Evolutionary conservation across 2,329 filamentous ascomycete genomes (phyloP).

Genomic region (Ophiostoma sp.): DNA sequence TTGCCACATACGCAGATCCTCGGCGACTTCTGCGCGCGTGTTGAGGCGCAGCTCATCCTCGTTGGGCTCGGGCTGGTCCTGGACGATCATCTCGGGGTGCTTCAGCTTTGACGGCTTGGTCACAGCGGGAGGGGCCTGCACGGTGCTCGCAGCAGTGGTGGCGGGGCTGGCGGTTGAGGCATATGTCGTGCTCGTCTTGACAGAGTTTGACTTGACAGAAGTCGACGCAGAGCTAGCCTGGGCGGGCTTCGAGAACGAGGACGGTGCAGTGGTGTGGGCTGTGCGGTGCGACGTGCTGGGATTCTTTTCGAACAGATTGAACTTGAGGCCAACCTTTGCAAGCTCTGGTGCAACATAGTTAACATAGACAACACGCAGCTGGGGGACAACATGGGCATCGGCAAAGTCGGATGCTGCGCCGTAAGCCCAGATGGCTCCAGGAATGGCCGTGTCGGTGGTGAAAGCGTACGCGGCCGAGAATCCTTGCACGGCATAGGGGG

Average conservation of each 20-base stretch:
- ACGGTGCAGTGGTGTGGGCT: constrained; percentile 27
- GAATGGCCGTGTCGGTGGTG: constrained; percentile 63
- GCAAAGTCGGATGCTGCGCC: constrained; percentile 65
- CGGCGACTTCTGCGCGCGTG: constrained; percentile 62
- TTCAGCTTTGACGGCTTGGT: constrained; percentile 24
- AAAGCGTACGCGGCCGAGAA: constrained; percentile 65
- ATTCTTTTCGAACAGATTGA: constrained; percentile 61
- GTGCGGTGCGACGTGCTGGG: constrained; percentile 22
- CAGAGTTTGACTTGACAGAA: constrained; percentile 25
- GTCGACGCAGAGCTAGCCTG: constrained; percentile 23
- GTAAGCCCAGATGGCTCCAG: constrained; percentile 66
- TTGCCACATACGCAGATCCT: constrained; percentile 81
- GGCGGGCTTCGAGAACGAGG: constrained; percentile 38
- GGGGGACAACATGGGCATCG: constrained; percentile 73
- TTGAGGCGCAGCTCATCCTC: constrained; percentile 53
- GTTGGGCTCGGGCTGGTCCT: constrained; percentile 44
- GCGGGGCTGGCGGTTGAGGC: constrained; percentile 30
- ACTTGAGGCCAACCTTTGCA: constrained; percentile 80
- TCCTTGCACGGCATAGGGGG: constrained; percentile 64
- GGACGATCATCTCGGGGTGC: constrained; percentile 35
- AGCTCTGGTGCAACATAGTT: constrained; percentile 95
- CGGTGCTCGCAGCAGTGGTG: constrained; percentile 27
- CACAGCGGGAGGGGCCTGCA: constrained; percentile 26
- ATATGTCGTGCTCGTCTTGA: constrained; percentile 27
- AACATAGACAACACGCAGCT: constrained; percentile 71